These are phyloP conservation scores for Kodamaea restingae DNA, from an alignment of 805 yeast species.

Conservation along the genomic window DNA sequence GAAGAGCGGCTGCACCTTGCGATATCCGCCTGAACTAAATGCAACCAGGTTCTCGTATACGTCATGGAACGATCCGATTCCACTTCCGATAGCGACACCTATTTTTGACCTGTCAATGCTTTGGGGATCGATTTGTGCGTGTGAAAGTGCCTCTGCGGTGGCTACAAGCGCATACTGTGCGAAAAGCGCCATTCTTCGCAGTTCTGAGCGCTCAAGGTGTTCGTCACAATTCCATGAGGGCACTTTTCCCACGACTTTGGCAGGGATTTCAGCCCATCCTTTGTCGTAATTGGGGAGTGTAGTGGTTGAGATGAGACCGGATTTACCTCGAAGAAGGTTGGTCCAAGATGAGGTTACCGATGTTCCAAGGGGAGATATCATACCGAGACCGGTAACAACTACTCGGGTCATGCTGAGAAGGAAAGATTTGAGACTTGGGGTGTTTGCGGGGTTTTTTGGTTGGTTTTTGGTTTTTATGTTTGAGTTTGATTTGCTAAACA, in stretches of 20 bases:
- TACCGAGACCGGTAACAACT: conserved; percentile 89
- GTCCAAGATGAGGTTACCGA: conserved; percentile 56
- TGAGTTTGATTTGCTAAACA: no score
- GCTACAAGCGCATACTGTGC: conserved; percentile 79
- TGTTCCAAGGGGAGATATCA: conserved; percentile 81
- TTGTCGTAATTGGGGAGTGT: conserved; percentile 37
- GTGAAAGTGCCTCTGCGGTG: conserved; percentile 69
- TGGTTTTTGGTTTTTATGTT: no score
- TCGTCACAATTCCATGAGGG: conserved; percentile 56
- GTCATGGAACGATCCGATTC: conserved; percentile 84
- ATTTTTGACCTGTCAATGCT: conserved; percentile 21
- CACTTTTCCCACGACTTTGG: conserved; percentile 71
- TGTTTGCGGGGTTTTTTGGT: no score
- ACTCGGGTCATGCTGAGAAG: conserved; percentile 44
- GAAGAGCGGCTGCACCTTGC: conserved; percentile 77
- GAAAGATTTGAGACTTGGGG: no score
- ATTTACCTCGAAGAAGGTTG: conserved; percentile 44
- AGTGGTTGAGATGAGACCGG: conserved; percentile 59
- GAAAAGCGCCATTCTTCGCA: conserved; percentile 63
- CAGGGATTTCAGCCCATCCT: conserved; percentile 55
- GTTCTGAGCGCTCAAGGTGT: conserved; percentile 46
- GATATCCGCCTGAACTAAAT: conserved; percentile 51
- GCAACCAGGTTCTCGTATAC: conserved; percentile 58
- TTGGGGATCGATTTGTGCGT: conserved; percentile 48
- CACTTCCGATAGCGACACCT: conserved; percentile 90